Percentiles rank a stretch among this genome's conserved stretches.
phyloP scores from a whole-genome alignment of 2,329 filamentous ascomycete species.

The Xylaria multiplex region DNA sequence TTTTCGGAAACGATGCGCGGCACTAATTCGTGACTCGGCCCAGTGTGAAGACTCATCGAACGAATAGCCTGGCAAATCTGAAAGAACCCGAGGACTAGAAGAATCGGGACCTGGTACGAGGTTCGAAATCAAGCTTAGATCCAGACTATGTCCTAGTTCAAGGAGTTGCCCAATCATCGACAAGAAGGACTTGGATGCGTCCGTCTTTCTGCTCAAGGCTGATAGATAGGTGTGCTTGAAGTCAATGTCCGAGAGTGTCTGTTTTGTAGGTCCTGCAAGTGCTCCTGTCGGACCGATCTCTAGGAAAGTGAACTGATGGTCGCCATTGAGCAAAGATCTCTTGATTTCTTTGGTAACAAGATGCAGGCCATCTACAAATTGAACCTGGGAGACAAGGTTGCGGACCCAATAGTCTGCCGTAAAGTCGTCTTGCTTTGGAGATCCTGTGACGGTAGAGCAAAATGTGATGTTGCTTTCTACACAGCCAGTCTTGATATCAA shows the following conservation, averaged over 20 bases:
- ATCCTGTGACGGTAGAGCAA: slow-evolving; percentile 26
- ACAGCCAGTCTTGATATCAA: slow-evolving; percentile 2
- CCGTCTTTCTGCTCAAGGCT: slow-evolving; percentile 16
- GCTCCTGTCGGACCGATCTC: slow-evolving; percentile 24
- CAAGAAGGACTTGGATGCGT: slow-evolving; percentile 21
- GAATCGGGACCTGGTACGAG: background rate
- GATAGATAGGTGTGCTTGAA: slow-evolving; percentile 24
- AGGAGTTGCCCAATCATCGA: slow-evolving; percentile 25
- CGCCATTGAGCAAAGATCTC: slow-evolving; percentile 6
- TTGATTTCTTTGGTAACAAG: slow-evolving; percentile 9
- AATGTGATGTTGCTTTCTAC: slow-evolving; percentile 7
- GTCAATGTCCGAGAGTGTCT: slow-evolving; percentile 10
- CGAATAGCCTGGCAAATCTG: slow-evolving; percentile 19
- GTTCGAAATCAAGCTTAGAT: slow-evolving; percentile 13
- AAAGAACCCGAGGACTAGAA: slow-evolving; percentile 2
- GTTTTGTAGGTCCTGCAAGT: slow-evolving; percentile 23
- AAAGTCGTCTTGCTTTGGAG: slow-evolving; percentile 8
- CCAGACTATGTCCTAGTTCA: slow-evolving; percentile 15
- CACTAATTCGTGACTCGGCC: slow-evolving; percentile 19
- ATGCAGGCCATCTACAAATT: slow-evolving; percentile 15
- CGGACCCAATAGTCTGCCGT: slow-evolving; percentile 24
- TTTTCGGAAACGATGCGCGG: slow-evolving; percentile 26
- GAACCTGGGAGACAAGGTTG: slow-evolving; percentile 28
- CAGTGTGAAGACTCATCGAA: slow-evolving; percentile 29
- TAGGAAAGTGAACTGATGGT: slow-evolving; percentile 18